These are phyloP conservation scores for Neonectria magnoliae DNA, from an alignment of 2,329 filamentous ascomycete species.

Conservation along the genomic window DNA sequence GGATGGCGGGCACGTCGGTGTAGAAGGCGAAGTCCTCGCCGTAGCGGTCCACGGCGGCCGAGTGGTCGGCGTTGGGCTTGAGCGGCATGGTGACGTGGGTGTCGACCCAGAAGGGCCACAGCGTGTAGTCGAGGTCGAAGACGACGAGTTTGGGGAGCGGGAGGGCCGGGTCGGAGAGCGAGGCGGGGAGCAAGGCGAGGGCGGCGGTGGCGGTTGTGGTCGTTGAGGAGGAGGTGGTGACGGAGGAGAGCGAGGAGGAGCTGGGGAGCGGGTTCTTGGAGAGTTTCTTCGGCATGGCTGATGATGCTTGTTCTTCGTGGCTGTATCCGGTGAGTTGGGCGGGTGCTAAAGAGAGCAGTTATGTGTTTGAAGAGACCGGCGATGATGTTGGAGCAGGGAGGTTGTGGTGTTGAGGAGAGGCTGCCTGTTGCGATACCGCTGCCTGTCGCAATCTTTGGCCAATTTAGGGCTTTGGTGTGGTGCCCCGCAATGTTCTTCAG, in stretches of 20 bases:
- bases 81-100: conserved; percentile 86
- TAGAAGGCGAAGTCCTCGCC: conserved; percentile 79
- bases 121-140: conserved; percentile 96
- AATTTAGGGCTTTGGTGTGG: not conserved
- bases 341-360: not conserved
- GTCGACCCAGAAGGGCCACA: conserved; percentile 99
- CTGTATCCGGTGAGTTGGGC: too few relatives aligned
- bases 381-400: conserved; percentile 3
- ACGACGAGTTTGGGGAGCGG: conserved; percentile 86
- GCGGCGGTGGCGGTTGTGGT: conserved; percentile 46
- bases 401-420: conserved; percentile 24
- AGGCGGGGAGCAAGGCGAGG: conserved; percentile 47
- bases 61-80: conserved; percentile 56
- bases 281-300: conserved; percentile 47
- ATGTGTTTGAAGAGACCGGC: not conserved
- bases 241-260: conserved; percentile 32
- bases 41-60: conserved; percentile 60
- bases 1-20: conserved; percentile 72
- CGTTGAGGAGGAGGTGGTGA: conserved; percentile 41
- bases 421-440: conserved; percentile 8
- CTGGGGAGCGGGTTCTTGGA: conserved; percentile 41
- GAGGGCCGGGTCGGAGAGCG: conserved; percentile 62
- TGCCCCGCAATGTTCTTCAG: conserved; percentile 9
- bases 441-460: not conserved
- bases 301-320: too few relatives aligned